These are phyloP conservation scores for Teunomyces gatunensis DNA, from an alignment of 805 yeast genomes.

Conservation along the genomic window DNA sequence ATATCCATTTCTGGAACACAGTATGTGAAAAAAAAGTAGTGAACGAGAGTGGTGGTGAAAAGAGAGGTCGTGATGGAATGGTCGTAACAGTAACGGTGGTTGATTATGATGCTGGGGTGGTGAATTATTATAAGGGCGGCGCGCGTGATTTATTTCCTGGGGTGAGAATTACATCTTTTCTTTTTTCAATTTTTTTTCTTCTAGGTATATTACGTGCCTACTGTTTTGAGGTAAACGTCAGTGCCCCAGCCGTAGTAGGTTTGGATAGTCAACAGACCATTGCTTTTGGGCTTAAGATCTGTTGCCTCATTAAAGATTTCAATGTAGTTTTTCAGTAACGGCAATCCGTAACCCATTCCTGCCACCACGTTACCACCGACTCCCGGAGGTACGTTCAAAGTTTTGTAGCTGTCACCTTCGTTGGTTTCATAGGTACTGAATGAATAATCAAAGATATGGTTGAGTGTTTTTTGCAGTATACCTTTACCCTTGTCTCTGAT, in stretches of 20 bases:
- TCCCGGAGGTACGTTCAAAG: slow-evolving; percentile 70
- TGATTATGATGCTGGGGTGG: not conserved
- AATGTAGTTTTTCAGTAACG: slow-evolving; percentile 58
- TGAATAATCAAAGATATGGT: slow-evolving; percentile 78
- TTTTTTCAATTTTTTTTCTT: not conserved
- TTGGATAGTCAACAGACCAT: slow-evolving; percentile 43
- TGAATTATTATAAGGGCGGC: not conserved
- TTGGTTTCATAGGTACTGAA: slow-evolving; percentile 71
- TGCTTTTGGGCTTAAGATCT: slow-evolving; percentile 13
- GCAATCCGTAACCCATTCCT: slow-evolving; percentile 96
- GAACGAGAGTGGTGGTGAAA: not conserved
- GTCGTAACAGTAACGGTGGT: not conserved
- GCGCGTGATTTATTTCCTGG: not conserved
- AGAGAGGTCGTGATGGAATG: not conserved
- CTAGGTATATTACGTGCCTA: slow-evolving; percentile 19
- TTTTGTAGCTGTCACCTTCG: slow-evolving; percentile 58
- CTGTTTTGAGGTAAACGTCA: slow-evolving; percentile 42
- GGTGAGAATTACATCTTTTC: not conserved
- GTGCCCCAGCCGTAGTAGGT: slow-evolving; percentile 46
- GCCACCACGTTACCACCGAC: slow-evolving; percentile 71
- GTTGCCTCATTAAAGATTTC: slow-evolving; percentile 40
- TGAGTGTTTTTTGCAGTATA: slow-evolving; percentile 62
- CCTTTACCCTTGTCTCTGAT: slow-evolving; percentile 90
- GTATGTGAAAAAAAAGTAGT: not conserved
- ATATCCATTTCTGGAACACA: not conserved